Percentiles rank a stretch among this genome's conserved stretches.
phyloP scores from a whole-genome alignment of 257 asterid genomes.

The Solanum paucissectum region DNA sequence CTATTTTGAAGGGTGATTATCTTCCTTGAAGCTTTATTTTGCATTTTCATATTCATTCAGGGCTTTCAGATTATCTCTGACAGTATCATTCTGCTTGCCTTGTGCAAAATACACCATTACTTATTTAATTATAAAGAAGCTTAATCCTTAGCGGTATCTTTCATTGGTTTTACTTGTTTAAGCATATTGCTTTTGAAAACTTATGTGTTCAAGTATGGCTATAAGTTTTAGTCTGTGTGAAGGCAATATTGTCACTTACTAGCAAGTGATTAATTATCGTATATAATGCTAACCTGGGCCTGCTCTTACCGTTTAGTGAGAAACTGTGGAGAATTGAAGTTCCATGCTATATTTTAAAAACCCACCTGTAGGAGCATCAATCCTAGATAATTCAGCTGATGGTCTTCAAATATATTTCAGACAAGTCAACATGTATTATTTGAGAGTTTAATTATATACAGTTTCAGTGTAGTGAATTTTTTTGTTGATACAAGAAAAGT shows the following conservation, averaged over 20 bases:
- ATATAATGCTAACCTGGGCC: background rate
- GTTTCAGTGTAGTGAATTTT: background rate
- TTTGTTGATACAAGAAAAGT: background rate
- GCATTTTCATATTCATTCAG: background rate
- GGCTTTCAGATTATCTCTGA: background rate
- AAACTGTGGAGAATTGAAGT: background rate
- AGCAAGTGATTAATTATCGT: background rate
- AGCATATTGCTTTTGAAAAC: background rate
- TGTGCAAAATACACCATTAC: background rate
- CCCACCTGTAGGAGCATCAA: background rate
- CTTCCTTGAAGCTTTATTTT: background rate
- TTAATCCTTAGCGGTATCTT: background rate
- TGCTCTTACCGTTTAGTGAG: background rate
- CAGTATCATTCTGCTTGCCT: background rate
- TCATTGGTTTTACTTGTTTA: background rate
- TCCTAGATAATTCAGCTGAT: background rate
- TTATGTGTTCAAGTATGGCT: background rate
- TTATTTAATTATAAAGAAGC: background rate
- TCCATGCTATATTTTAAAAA: background rate
- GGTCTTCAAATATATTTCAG: background rate
- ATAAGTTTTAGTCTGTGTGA: background rate
- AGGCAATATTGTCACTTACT: background rate
- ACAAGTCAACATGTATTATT: background rate
- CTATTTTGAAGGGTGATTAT: conserved; percentile 83
- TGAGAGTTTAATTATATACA: background rate